Percentiles rank a stretch among this genome's conserved stretches.
Evolutionary conservation across 2,329 filamentous ascomycete species (phyloP).

Genomic region (Hypocreales sp.): DNA sequence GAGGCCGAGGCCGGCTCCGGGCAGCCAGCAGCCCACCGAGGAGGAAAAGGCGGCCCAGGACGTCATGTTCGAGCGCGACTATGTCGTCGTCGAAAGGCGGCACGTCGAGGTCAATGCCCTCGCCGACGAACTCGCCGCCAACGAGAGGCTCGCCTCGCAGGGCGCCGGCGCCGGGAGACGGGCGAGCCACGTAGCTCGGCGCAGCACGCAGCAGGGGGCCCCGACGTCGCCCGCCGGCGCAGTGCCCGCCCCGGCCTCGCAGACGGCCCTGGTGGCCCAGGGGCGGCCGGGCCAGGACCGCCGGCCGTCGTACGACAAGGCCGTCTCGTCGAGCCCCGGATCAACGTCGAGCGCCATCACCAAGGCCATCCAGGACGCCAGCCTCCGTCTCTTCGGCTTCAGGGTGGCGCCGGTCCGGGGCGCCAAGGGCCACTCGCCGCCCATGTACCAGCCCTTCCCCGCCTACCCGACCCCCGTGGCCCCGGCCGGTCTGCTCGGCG

Average conservation of each 20-base stretch:
- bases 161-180: slow-evolving; percentile 37
- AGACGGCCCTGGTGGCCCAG: slow-evolving; percentile 58
- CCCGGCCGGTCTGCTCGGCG: slow-evolving; percentile 48
- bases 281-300: slow-evolving; percentile 59
- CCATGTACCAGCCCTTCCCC: slow-evolving; percentile 70
- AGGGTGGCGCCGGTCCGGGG: slow-evolving; percentile 51
- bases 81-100: slow-evolving; percentile 88
- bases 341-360: slow-evolving; percentile 85
- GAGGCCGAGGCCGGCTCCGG: slow-evolving; percentile 13
- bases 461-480: slow-evolving; percentile 59
- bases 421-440: slow-evolving; percentile 53
- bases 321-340: slow-evolving; percentile 48
- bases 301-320: slow-evolving; percentile 64
- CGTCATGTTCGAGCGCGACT: slow-evolving; percentile 80
- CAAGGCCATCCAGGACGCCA: slow-evolving; percentile 90
- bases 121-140: slow-evolving; percentile 84
- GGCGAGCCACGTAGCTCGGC: slow-evolving; percentile 50
- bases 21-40: slow-evolving; percentile 28
- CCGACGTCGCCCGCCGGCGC: slow-evolving; percentile 56
- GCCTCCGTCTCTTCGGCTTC: slow-evolving; percentile 56
- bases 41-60: slow-evolving; percentile 68
- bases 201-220: slow-evolving; percentile 63
- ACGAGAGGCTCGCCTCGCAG: slow-evolving; percentile 43
- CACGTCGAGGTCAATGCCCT: slow-evolving; percentile 95
- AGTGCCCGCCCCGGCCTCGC: slow-evolving; percentile 48